phyloP scores from a whole-genome alignment of 176 grass and related monocot genomes.

The Phoenix roebelenii region DNA sequence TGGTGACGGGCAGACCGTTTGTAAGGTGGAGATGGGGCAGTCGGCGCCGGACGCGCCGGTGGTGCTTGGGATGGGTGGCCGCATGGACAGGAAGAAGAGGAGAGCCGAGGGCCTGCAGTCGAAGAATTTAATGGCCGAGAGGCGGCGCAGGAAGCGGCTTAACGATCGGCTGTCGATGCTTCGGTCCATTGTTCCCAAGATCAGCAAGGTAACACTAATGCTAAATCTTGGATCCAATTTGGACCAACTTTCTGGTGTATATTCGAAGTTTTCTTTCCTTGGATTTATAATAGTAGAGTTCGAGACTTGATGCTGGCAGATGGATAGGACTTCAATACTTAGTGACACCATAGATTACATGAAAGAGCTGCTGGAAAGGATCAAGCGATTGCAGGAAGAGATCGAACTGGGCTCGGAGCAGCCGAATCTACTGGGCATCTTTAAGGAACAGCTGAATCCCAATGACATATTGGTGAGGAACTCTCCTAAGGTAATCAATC shows the following conservation, averaged over 20 bases:
- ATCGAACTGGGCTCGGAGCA: slow-evolving; percentile 24
- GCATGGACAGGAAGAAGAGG: slow-evolving; percentile 62
- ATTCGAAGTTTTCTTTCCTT: no score
- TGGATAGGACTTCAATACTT: slow-evolving; percentile 95
- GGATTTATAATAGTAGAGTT: neutral
- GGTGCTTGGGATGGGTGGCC: slow-evolving; percentile 15
- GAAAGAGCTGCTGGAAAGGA: slow-evolving; percentile 94
- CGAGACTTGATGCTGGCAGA: slow-evolving; percentile 26
- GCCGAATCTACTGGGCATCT: slow-evolving; percentile 49
- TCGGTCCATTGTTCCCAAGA: slow-evolving; percentile 93
- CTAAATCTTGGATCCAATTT: neutral
- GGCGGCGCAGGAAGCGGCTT: slow-evolving; percentile 86
- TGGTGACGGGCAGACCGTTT: slow-evolving; percentile 16
- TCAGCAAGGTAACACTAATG: slow-evolving; percentile 69
- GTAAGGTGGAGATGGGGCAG: slow-evolving; percentile 67
- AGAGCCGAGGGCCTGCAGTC: slow-evolving; percentile 78
- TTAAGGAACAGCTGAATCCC: slow-evolving; percentile 52
- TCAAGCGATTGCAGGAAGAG: slow-evolving; percentile 69
- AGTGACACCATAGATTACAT: slow-evolving; percentile 98
- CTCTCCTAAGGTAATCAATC: slow-evolving; percentile 39
- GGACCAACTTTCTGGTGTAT: no score
- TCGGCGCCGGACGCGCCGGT: slow-evolving; percentile 21
- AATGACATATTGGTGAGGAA: slow-evolving; percentile 77
- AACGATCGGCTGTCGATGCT: slow-evolving; percentile 99
- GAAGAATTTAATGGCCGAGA: slow-evolving; percentile 99